Percentiles rank a stretch among this genome's conserved stretches.
Conservation (phyloP, 2,329 filamentous ascomycete genomes). For the Cercospora beticola region DNA sequence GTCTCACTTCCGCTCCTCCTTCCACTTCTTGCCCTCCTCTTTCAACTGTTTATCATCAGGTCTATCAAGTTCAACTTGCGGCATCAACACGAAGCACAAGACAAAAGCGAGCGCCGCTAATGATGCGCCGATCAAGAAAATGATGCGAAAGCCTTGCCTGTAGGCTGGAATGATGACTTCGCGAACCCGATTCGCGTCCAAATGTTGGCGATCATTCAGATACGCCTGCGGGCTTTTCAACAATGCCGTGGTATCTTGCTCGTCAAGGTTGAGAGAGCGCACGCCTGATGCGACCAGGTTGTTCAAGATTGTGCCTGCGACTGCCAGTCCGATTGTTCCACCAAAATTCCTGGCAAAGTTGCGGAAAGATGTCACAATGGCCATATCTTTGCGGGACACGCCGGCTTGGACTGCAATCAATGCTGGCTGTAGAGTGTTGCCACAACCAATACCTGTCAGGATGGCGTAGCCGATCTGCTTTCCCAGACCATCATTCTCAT, state of each 20-base stretch:
- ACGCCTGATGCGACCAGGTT: slow-evolving; percentile 17
- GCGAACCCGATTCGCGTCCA: slow-evolving; percentile 34
- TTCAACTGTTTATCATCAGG: slow-evolving; percentile 24
- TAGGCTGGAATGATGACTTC: slow-evolving; percentile 36
- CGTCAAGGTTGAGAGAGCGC: slow-evolving; percentile 11
- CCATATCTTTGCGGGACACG: slow-evolving; percentile 49
- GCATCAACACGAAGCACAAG: slow-evolving; percentile 40
- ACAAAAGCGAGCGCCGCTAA: slow-evolving; percentile 40
- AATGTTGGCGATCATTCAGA: slow-evolving; percentile 26
- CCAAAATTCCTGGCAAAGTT: slow-evolving; percentile 50
- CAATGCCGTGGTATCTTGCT: slow-evolving; percentile 15
- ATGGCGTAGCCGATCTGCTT: slow-evolving; percentile 58
- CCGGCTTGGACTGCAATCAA: slow-evolving; percentile 57
- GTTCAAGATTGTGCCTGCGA: slow-evolving; percentile 22
- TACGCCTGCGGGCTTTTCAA: slow-evolving; percentile 18
- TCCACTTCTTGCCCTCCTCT: slow-evolving; percentile 20
- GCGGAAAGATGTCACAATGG: slow-evolving; percentile 54
- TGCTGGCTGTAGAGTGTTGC: slow-evolving; percentile 55
- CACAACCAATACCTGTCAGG: slow-evolving; percentile 54
- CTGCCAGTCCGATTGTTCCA: slow-evolving; percentile 37
- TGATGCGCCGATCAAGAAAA: slow-evolving; percentile 43
- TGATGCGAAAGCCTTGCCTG: slow-evolving; percentile 41
- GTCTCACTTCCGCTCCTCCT: background rate
- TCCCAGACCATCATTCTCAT: slow-evolving; percentile 43
- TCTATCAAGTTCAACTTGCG: slow-evolving; percentile 33